These are phyloP conservation scores for Cladophialophora psammophila DNA, from an alignment of 2,329 filamentous ascomycete species.

Conservation along the genomic window DNA sequence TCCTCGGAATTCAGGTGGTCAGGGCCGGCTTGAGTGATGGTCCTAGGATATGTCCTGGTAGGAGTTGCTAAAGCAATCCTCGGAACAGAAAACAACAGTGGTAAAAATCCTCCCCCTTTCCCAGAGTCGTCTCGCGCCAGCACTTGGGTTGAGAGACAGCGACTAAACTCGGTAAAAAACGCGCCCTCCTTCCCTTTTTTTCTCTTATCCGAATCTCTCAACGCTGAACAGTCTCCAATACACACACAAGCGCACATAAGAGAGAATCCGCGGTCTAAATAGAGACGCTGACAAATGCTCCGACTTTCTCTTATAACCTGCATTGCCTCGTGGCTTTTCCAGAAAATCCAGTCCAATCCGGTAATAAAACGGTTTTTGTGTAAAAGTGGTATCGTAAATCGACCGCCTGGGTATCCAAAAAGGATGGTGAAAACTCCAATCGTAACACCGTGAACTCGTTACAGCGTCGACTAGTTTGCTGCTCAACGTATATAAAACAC, in stretches of 20 bases:
- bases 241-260: conserved; percentile 16
- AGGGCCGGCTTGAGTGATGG: neutral
- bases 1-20: neutral
- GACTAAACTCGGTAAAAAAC: conserved; percentile 12
- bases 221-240: conserved; percentile 15
- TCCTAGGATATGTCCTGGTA: neutral
- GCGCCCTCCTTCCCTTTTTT: conserved; percentile 24
- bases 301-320: conserved; percentile 4
- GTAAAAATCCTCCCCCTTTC: conserved; percentile 29
- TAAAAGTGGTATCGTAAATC: conserved; percentile 22
- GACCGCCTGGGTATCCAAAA: conserved; percentile 33
- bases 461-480: conserved; percentile 31
- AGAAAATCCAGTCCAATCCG: conserved; percentile 12
- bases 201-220: conserved; percentile 14
- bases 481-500: conserved; percentile 30
- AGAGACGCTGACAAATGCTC: conserved; percentile 25
- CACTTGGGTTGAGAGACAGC: conserved; percentile 37
- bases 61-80: conserved; percentile 1
- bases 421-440: conserved; percentile 21
- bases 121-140: conserved; percentile 34
- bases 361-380: conserved; percentile 17
- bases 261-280: conserved; percentile 17
- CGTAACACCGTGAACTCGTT: conserved; percentile 34
- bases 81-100: conserved; percentile 13
- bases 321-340: conserved; percentile 7